Percentiles rank a stretch among this genome's conserved stretches.
Conservation (phyloP, 495 filamentous ascomycete species). For the Pseudevernia furfuracea region DNA sequence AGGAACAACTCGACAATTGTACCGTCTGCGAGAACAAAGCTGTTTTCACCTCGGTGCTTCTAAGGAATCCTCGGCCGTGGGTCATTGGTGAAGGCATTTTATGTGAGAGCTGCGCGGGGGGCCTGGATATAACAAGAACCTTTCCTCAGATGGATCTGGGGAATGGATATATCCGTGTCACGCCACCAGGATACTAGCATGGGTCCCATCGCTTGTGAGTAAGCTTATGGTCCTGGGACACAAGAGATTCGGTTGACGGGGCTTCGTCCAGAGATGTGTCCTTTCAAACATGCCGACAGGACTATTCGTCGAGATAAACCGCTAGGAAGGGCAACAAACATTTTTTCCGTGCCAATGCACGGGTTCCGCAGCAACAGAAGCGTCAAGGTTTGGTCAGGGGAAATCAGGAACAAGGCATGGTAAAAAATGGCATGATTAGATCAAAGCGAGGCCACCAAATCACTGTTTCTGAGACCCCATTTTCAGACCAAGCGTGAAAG, state of each 20-base stretch:
- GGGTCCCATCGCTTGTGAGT: neutral
- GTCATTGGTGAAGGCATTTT: neutral
- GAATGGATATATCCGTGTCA: neutral
- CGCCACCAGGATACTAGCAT: neutral
- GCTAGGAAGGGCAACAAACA: no score
- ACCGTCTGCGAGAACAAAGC: neutral
- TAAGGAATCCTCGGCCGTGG: neutral
- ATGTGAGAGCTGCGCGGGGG: neutral
- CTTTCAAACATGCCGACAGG: no score
- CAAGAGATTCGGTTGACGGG: neutral
- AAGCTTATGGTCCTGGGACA: neutral
- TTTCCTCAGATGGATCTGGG: neutral
- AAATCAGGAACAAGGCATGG: no score
- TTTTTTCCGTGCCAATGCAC: no score
- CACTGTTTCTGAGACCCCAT: no score
- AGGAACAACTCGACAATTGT: neutral
- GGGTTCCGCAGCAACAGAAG: no score
- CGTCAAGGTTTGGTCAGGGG: no score
- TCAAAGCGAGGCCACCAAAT: no score
- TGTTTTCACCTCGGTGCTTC: neutral
- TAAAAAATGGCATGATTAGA: no score
- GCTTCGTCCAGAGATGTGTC: neutral
- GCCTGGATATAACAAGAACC: no score
- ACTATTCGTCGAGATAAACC: no score
- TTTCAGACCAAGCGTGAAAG: no score